Conservation (phyloP, 441 rosid genomes). For the Manihot esculenta region DNA sequence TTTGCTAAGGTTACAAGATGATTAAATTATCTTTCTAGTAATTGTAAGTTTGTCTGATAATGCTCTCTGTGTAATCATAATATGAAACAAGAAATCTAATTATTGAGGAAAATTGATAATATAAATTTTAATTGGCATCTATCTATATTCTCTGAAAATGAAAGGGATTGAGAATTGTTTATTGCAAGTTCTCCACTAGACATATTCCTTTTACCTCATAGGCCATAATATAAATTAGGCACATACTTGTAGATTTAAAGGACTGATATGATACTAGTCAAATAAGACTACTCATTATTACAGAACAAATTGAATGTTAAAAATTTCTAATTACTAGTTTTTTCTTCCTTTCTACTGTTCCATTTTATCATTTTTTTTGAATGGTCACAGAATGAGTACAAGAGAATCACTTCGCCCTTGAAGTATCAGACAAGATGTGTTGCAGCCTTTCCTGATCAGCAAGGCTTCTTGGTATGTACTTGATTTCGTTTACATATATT, state of each 20-base stretch:
- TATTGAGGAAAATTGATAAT: not conserved
- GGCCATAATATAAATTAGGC: not conserved
- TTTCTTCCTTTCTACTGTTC: not conserved
- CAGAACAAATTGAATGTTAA: not conserved
- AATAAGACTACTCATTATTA: not conserved
- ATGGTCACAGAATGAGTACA: constrained; percentile 68
- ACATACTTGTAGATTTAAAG: not conserved
- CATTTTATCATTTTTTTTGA: constrained; percentile 9
- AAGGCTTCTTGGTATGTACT: constrained; percentile 84
- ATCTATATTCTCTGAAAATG: not conserved
- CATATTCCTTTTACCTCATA: not conserved
- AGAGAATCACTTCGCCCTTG: constrained; percentile 79
- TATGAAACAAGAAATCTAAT: not conserved
- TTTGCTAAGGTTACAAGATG: constrained; percentile 12
- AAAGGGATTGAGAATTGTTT: not conserved
- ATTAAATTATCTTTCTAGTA: not conserved
- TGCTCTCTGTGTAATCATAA: not conserved
- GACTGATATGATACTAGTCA: not conserved
- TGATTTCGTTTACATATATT: constrained; percentile 10
- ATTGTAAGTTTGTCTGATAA: not conserved
- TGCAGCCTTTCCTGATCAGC: constrained; percentile 98
- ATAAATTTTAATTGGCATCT: not conserved
- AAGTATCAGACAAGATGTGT: constrained; percentile 97
- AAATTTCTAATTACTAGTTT: not conserved
- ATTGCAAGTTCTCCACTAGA: not conserved